A percentile compares a stretch with the other conserved stretches of the same genome.
Conservation (phyloP, 2,329 filamentous ascomycete genomes). For the Epichloe gansuensis region DNA sequence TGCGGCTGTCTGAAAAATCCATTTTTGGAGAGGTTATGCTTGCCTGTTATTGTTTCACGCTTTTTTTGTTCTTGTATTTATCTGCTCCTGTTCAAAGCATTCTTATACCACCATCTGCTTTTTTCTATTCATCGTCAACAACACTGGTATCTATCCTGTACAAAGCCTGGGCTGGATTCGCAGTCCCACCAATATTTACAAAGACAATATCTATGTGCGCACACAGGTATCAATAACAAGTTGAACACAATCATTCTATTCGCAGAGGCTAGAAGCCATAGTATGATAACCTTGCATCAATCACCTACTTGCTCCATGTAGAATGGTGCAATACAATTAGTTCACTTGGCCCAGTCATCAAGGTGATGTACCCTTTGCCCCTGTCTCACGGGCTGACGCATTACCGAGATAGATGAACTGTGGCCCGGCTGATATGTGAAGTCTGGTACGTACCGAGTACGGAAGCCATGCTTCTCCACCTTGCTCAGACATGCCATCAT, state of each 20-base stretch:
- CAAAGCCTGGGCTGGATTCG: background rate
- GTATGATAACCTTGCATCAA: background rate
- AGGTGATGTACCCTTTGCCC: background rate
- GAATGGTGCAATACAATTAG: background rate
- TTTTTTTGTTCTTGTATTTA: background rate
- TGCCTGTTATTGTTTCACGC: background rate
- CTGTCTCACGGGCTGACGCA: background rate
- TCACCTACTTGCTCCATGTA: background rate
- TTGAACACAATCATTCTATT: background rate
- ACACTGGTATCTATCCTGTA: background rate
- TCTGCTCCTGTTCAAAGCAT: background rate
- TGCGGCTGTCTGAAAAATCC: background rate
- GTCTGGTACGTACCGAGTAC: background rate
- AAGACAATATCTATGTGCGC: background rate
- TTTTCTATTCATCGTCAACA: background rate
- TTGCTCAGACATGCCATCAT: background rate
- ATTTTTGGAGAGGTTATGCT: background rate
- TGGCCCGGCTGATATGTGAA: background rate
- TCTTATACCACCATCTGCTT: conserved; percentile 1
- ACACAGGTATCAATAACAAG: background rate
- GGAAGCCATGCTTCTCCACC: background rate
- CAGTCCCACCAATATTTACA: background rate
- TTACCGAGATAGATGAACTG: background rate
- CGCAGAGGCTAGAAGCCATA: background rate
- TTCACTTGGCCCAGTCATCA: background rate